These are phyloP conservation scores for Torulaspora delbrueckii DNA, from an alignment of 805 yeast genomes.

Conservation along the genomic window DNA sequence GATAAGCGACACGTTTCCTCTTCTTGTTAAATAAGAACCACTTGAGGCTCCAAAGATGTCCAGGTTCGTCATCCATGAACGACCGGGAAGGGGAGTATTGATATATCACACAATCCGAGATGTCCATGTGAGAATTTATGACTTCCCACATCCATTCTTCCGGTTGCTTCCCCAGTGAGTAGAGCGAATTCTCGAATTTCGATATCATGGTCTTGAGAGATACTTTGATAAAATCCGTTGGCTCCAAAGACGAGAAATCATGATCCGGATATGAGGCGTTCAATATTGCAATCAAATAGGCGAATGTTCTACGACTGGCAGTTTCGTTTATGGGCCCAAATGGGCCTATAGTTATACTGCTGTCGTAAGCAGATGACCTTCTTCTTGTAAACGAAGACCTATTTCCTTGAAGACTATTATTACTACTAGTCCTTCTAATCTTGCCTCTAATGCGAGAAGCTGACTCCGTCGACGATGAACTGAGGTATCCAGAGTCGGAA, in stretches of 20 bases:
- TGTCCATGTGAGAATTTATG: constrained; percentile 73
- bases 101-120: constrained; percentile 51
- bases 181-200: constrained; percentile 71
- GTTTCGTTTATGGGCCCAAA: constrained; percentile 87
- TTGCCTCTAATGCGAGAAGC: constrained; percentile 11
- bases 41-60: constrained; percentile 50
- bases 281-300: constrained; percentile 81
- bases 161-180: constrained; percentile 54
- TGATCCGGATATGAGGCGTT: constrained; percentile 95
- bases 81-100: constrained; percentile 47
- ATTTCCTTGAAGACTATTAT: constrained; percentile 21
- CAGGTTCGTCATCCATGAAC: constrained; percentile 38
- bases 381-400: constrained; percentile 17
- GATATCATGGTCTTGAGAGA: constrained; percentile 47
- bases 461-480: constrained; percentile 32
- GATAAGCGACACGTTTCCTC: constrained; percentile 83
- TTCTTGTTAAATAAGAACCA: constrained; percentile 91
- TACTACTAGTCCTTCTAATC: constrained; percentile 28
- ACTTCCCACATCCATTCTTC: constrained; percentile 84
- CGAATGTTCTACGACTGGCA: constrained; percentile 85
- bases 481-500: constrained; percentile 26
- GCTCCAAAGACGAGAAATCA: constrained; percentile 83
- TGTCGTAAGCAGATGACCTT: constrained; percentile 28
- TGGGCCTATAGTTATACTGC: constrained; percentile 48
- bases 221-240: constrained; percentile 62